Evolutionary conservation across 176 grass and related monocot species (phyloP), one percentile per base, ranked within the genome.

Genomic region (Alloteropsis semialata): DNA sequence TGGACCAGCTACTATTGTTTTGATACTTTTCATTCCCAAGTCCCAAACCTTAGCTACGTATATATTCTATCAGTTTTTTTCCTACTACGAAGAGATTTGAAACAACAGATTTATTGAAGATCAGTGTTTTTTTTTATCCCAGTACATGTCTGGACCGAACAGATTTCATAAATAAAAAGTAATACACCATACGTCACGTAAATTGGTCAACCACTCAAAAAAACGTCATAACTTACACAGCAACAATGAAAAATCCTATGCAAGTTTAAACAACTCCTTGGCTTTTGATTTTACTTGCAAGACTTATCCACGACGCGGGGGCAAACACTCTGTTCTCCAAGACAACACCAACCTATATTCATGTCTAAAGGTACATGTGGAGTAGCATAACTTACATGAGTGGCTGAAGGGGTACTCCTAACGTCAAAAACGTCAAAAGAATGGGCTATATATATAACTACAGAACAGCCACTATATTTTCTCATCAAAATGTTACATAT

Each of bases 401-500:
- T 38, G 65, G 29, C 46, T 65, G 36, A 41, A 65, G 6, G 25
- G 59, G 70, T 34, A 46, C 65, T 59, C 70, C 36, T 79, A 59
- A 66, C 1, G 48, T 78, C 24, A 83, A 81, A 82, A 80, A 74
- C 2, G 36, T 54, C 3, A 22, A 53, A 62, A 87, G 37, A 61
- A 83, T 59, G 67, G 33, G 58, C 25, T 61, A 79, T 74, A 59
- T 39, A 87, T 39, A 25, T 76, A 41, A 63, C 43, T 86, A 82
- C 60, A 75, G 50, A 78, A 73, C 50, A 34, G 63, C 64, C 69
- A 57, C 62, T 16, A 69, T 42, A 67, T 45, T 77, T 88, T 57
- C 65, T 59, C 74, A 67, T 58, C 48, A 86, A 90, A 87, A 87
- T 74, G 84, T 75, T 86, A 83, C 88, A 87, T 78, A 65, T 59